Evolutionary conservation across 139 green algal species (phyloP), one percentile per base, ranked within the genome.

Genomic region (Picochlorum sp.): DNA sequence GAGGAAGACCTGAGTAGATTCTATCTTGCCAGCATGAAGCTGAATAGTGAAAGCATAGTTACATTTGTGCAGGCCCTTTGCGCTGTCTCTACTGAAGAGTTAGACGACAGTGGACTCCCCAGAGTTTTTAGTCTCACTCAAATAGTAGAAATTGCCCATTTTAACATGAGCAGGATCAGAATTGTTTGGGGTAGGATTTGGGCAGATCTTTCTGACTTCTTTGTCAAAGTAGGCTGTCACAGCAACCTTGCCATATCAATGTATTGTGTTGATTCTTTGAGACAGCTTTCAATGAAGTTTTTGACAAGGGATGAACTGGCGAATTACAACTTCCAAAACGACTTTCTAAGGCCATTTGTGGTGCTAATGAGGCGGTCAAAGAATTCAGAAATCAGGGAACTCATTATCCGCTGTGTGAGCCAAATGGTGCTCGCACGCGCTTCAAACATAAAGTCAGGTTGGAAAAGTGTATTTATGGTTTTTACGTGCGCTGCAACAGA

Each of bases 391-490:
- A 96, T 98, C 55, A 77, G 93, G 5, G 93, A 99, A 79, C 83
- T 99, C 32, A 89, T 98, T 72, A 95, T 99, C 64, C 81, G 91
- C 45, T 83, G 76, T 65, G 68, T 89, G 2, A 85, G 74, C 35
- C 89, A 95, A 66, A 94, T 95, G 86, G 85, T 95, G 41, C 70
- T 94, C 41, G 82, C 88, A 3, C 76, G 89, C 3, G 93, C 94
- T 5, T 68, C 65, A 59, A 96, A 97, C 64, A 79, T 99, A 57
- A 98, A 97, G 74, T 91, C 76, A 3, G 93, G 93, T 2, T 98
- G 93, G 93, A 97, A 97, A 77, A 82, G 60, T 71, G 93, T 98
- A 85, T 97, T 99, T 79, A 98, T 98, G 93, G 91, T 98, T 10
- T 98, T 97, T 77, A 97, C 92, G 7, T 93, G 86, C 7, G 93